Evolutionary conservation across 2,329 filamentous ascomycete species (phyloP).

Genomic region (Colletotrichum endophyticum): DNA sequence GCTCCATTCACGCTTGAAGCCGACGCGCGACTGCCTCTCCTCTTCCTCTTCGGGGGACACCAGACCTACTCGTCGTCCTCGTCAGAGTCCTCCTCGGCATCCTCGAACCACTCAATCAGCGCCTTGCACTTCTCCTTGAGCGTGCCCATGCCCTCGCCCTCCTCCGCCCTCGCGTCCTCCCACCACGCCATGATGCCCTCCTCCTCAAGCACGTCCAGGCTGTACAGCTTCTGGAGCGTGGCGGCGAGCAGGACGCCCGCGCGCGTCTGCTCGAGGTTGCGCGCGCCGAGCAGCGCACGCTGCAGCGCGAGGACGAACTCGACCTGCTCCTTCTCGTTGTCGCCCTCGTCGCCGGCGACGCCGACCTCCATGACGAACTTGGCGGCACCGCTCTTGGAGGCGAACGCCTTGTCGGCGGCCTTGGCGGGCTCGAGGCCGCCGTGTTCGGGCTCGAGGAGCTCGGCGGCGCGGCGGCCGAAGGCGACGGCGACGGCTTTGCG

Average conservation of each 20-base stretch:
- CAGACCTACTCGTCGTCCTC: constrained; percentile 28
- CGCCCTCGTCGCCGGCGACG: constrained; percentile 66
- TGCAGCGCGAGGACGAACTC: constrained; percentile 86
- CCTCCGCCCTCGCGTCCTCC: constrained; percentile 72
- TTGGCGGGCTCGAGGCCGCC: constrained; percentile 64
- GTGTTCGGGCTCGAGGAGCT: constrained; percentile 62
- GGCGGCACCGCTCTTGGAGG: constrained; percentile 54
- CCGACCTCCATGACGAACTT: constrained; percentile 65
- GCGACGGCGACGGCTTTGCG: constrained; percentile 85
- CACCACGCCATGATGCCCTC: constrained; percentile 92
- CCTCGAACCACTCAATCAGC: constrained; percentile 84
- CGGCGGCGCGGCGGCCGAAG: constrained; percentile 81
- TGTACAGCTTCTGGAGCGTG: constrained; percentile 83
- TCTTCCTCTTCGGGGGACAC: neutral
- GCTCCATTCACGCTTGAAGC: neutral
- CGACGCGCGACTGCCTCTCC: neutral
- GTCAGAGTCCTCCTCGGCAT: constrained; percentile 68
- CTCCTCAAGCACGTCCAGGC: constrained; percentile 84
- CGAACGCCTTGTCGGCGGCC: constrained; percentile 68
- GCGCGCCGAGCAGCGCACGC: constrained; percentile 73
- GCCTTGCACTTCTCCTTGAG: constrained; percentile 77
- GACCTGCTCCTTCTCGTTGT: constrained; percentile 77
- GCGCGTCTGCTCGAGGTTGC: constrained; percentile 56
- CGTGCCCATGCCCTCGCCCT: constrained; percentile 70
- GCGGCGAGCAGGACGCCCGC: constrained; percentile 73